These are phyloP conservation scores for Dactylellina haptotyla DNA, from an alignment of 2,329 filamentous ascomycete species.

Conservation along the genomic window DNA sequence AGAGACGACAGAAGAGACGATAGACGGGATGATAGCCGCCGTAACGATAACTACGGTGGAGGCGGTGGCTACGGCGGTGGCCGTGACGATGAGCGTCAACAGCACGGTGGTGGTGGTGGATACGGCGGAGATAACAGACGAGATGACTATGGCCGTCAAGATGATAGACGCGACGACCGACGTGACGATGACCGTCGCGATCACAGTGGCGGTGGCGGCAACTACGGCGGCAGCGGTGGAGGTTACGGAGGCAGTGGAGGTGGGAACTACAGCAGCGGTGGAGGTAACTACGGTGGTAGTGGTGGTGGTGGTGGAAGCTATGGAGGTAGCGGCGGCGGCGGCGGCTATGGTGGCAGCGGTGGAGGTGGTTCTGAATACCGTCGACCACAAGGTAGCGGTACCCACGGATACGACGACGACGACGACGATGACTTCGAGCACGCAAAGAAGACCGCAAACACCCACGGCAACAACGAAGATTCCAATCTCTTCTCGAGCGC, in stretches of 20 bases:
- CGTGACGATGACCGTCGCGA: constrained; percentile 10
- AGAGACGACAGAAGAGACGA: too few relatives aligned
- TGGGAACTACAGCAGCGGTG: constrained; percentile 1
- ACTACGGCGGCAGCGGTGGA: neutral
- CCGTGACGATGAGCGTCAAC: constrained; percentile 24
- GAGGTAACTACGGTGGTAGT: neutral
- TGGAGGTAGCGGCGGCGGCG: constrained; percentile 44
- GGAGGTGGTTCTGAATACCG: constrained; percentile 55
- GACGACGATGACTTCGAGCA: constrained; percentile 63
- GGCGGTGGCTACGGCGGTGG: constrained; percentile 18
- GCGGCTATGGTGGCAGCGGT: constrained; percentile 57
- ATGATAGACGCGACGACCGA: constrained; percentile 10
- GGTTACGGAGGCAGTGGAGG: constrained; percentile 9
- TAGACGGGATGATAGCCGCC: neutral
- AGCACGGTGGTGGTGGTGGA: too few relatives aligned
- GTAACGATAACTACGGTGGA: neutral
- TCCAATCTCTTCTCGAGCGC: constrained; percentile 68
- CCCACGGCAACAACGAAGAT: constrained; percentile 61
- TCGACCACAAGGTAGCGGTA: constrained; percentile 21
- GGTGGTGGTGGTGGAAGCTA: neutral
- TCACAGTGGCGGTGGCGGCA: constrained; percentile 3
- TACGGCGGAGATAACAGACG: constrained; percentile 13
- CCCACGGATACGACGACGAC: constrained; percentile 59
- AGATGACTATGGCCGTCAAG: constrained; percentile 16
- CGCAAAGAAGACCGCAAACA: constrained; percentile 68